Conservation (phyloP, 1,284 basidiomycete species). For the Leccinum pachyderme region DNA sequence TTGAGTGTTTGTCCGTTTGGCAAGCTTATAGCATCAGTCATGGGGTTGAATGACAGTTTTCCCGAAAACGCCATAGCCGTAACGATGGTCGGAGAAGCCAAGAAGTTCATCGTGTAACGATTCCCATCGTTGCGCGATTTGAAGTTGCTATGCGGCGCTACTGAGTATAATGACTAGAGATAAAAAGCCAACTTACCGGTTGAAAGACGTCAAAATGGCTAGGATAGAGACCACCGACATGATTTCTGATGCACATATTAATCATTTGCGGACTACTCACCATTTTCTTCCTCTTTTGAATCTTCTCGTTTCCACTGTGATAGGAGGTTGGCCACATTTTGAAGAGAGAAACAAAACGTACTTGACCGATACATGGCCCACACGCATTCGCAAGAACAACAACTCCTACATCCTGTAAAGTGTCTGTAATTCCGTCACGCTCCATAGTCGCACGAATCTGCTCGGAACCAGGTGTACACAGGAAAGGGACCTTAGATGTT, state of each 20-base stretch:
- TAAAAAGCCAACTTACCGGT: conserved; percentile 52
- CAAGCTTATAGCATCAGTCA: conserved; percentile 77
- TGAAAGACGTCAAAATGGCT: conserved; percentile 98
- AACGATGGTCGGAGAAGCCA: conserved; percentile 95
- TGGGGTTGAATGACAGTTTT: conserved; percentile 92
- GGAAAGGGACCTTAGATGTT: conserved; percentile 86
- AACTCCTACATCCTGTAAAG: conserved; percentile 84
- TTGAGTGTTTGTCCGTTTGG: conserved; percentile 80
- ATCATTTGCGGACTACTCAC: conserved; percentile 40
- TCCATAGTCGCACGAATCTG: conserved; percentile 98
- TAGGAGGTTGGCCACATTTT: conserved; percentile 4
- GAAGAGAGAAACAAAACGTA: conserved; percentile 28
- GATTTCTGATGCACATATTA: conserved; percentile 3
- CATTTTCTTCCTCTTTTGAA: conserved; percentile 89
- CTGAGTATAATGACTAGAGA: not conserved
- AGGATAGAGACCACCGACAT: conserved; percentile 1
- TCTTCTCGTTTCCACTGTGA: conserved; percentile 90
- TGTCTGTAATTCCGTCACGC: conserved; percentile 83
- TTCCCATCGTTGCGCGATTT: conserved; percentile 98
- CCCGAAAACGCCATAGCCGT: conserved; percentile 98
- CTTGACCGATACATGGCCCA: conserved; percentile 98
- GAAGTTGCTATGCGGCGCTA: conserved; percentile 65
- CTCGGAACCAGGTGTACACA: conserved; percentile 97
- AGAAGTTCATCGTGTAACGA: conserved; percentile 94
- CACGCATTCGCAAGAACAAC: conserved; percentile 97